Percentiles rank a stretch among this genome's conserved stretches.
Conservation (phyloP, 169 alveolate species). For the Perkinsus olseni region DNA sequence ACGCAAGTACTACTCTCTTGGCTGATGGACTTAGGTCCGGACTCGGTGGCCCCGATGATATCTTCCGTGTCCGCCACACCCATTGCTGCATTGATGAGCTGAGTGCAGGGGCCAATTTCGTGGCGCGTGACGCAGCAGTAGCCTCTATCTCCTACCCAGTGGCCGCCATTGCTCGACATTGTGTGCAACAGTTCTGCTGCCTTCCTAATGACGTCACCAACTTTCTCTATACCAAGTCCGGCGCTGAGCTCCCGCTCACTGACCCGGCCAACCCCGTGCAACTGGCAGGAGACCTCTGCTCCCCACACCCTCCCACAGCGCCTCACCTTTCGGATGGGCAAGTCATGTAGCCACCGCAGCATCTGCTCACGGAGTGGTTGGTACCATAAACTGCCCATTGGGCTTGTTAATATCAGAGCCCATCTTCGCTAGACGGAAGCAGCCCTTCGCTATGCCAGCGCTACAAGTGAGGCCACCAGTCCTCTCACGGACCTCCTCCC, state of each 20-base stretch:
- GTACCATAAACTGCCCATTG: slow-evolving; percentile 45
- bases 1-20: background rate
- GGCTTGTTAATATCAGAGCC: slow-evolving; percentile 71
- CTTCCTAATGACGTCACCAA: background rate
- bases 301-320: background rate
- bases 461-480: slow-evolving; percentile 54
- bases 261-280: background rate
- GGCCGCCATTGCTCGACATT: background rate
- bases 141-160: background rate
- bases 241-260: background rate
- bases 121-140: background rate
- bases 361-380: background rate
- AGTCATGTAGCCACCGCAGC: background rate
- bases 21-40: background rate
- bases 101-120: background rate
- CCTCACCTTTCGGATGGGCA: background rate
- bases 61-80: background rate
- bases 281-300: background rate
- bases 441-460: slow-evolving; percentile 57
- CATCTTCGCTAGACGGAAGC: slow-evolving; percentile 69
- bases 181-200: background rate
- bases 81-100: background rate
- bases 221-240: background rate
- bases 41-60: background rate
- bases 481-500: slow-evolving; percentile 42